Base-by-base conservation (phyloP, 257 asterid species). In the Eucommia ulmoides region DNA sequence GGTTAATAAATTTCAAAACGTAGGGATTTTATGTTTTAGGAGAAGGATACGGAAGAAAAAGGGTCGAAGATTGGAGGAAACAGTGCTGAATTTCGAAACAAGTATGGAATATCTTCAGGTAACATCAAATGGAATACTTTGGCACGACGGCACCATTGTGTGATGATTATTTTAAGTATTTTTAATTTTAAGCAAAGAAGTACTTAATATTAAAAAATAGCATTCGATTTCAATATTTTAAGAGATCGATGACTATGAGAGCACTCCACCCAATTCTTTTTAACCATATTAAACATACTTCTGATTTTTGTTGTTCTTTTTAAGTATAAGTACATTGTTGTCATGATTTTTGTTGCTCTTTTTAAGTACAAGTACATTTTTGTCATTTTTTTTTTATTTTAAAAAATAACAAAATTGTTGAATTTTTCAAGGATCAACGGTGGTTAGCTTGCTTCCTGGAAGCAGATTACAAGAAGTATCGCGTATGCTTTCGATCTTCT, bases 391-490 rank as follows among this genome's bases (percentile, higher is more conserved):
- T 5, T 29, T 29, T 29, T 29, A 5, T 29, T 29, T 29, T 7
- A 29, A 29, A 12, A 29, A 5, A 29, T 29, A 29, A 29, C 12
- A 29, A 29, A 29, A 29, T 7, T 5, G n/a, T 47, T 72, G 61
- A 52, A 41, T 26, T 59, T 54, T 60, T 64, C 60, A 65, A 88
- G 97, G 79, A 53, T 79, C 94, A 14, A 79, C 74, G 10, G 50
- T 85, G 59, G 70, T 89, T 41, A 78, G 92, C 45, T 68, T 89
- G 72, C 92, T 85, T 56, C 94, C 98, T 51, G 96, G 98, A 75
- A 91, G 98, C 74, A 79, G 96, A 66, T 72, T 81, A 51, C 96
- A 85, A 66, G 98, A 91, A 78, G 96, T 86, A 41, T 69, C 70
- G 20, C 81, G 93, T 45, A 91, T 91, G 94, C 80, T 91, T 59